Conservation (phyloP, 768 basidiomycete species). For the Candolleomyces aberdarensis region DNA sequence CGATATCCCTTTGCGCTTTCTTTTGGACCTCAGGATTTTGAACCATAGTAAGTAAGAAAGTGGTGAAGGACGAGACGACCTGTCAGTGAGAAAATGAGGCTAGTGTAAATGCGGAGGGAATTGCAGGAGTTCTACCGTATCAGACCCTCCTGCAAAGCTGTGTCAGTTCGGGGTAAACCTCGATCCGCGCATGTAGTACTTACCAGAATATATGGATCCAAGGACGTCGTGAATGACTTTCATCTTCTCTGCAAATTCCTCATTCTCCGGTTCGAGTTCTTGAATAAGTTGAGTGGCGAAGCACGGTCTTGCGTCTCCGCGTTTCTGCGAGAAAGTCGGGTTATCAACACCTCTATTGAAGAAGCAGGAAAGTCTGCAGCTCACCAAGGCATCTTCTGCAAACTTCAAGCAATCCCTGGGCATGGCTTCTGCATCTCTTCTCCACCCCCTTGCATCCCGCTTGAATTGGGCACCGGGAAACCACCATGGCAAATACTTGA, state of each 20-base stretch:
- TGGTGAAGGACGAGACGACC: slow-evolving; percentile 4
- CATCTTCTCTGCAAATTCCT: neutral
- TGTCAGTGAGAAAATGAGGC: neutral
- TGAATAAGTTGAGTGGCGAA: neutral
- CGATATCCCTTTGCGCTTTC: slow-evolving; percentile 9
- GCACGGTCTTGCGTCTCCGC: neutral
- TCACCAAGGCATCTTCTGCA: slow-evolving; percentile 1
- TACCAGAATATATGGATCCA: too few relatives aligned
- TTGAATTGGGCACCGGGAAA: slow-evolving; percentile 48
- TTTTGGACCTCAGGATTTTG: slow-evolving; percentile 9
- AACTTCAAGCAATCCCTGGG: neutral
- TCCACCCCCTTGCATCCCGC: slow-evolving; percentile 25
- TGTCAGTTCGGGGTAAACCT: too few relatives aligned
- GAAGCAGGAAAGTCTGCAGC: neutral
- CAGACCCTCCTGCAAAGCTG: too few relatives aligned
- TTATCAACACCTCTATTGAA: too few relatives aligned
- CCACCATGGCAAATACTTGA: slow-evolving; percentile 44
- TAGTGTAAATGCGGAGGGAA: too few relatives aligned
- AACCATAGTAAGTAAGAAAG: slow-evolving; percentile 7
- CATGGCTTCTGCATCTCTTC: neutral
- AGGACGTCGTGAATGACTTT: neutral
- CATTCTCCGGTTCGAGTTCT: too few relatives aligned
- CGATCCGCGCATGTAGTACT: too few relatives aligned
- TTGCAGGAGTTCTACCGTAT: too few relatives aligned
- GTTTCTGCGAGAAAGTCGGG: neutral